phyloP scores from a whole-genome alignment of 1,139 yeast species.

The Geotrichum europaeum region DNA sequence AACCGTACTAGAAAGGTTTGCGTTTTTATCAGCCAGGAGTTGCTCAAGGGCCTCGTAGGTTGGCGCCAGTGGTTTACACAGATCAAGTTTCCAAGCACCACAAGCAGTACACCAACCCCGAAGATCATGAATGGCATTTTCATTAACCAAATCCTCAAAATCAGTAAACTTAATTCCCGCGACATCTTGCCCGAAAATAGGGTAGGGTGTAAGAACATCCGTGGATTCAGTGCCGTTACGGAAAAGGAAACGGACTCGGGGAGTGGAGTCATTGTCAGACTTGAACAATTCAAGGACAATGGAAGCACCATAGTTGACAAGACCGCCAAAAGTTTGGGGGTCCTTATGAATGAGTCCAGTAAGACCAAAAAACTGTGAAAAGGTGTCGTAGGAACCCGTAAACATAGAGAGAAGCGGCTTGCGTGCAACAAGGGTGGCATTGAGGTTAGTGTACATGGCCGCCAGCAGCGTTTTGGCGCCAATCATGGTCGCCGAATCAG shows the following conservation, averaged over 20 bases:
- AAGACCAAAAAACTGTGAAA: slow-evolving; percentile 38
- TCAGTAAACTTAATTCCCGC: slow-evolving; percentile 34
- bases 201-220: slow-evolving; percentile 31
- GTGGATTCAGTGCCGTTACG: slow-evolving; percentile 40
- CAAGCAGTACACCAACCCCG: slow-evolving; percentile 39
- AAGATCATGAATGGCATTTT: slow-evolving; percentile 30
- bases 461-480: slow-evolving; percentile 39
- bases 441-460: slow-evolving; percentile 33
- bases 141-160: slow-evolving; percentile 30
- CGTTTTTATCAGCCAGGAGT: slow-evolving; percentile 17
- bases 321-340: slow-evolving; percentile 36
- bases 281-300: slow-evolving; percentile 40
- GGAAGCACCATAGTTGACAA: slow-evolving; percentile 42
- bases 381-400: slow-evolving; percentile 41
- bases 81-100: slow-evolving; percentile 24
- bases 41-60: slow-evolving; percentile 22
- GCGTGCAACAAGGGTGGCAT: slow-evolving; percentile 33
- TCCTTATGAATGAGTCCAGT: slow-evolving; percentile 32
- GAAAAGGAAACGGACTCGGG: slow-evolving; percentile 40
- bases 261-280: slow-evolving; percentile 22
- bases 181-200: slow-evolving; percentile 34
- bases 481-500: slow-evolving; percentile 32
- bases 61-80: slow-evolving; percentile 35
- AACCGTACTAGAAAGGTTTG: slow-evolving; percentile 24
- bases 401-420: slow-evolving; percentile 37